A percentile compares a stretch with the other conserved stretches of the same genome.
phyloP scores from a whole-genome alignment of 345 rosid species.

The Turnera subulata region DNA sequence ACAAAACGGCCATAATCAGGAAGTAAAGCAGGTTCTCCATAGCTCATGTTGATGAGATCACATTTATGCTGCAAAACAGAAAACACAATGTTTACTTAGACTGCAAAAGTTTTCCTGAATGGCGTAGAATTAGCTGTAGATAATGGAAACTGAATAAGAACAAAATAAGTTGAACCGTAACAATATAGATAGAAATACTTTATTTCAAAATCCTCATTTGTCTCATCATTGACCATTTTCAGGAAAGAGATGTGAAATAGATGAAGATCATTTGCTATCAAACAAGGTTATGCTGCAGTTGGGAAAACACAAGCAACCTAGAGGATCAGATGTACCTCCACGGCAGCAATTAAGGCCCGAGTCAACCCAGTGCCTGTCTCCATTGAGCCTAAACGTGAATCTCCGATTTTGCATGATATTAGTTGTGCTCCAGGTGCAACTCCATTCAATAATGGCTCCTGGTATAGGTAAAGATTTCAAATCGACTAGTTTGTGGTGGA shows the following conservation, averaged over 20 bases:
- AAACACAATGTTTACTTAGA: background rate
- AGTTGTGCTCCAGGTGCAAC: conserved; percentile 97
- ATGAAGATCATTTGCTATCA: background rate
- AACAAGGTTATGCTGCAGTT: background rate
- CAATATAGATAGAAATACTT: too few relatives aligned
- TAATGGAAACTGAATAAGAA: too few relatives aligned
- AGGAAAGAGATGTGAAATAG: background rate
- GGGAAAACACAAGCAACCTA: background rate
- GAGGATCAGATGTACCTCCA: conserved; percentile 51
- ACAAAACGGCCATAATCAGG: conserved; percentile 98
- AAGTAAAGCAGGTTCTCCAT: conserved; percentile 74
- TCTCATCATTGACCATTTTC: background rate
- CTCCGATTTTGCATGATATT: conserved; percentile 98
- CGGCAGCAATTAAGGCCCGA: conserved; percentile 83
- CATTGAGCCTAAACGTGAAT: conserved; percentile 88
- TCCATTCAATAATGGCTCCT: conserved; percentile 94
- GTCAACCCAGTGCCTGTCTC: conserved; percentile 97
- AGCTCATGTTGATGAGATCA: conserved; percentile 98
- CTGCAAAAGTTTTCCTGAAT: too few relatives aligned
- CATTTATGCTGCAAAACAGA: conserved; percentile 75
- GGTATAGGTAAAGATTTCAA: conserved; percentile 17
- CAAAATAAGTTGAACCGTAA: too few relatives aligned
- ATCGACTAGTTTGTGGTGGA: background rate
- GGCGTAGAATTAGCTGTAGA: too few relatives aligned
- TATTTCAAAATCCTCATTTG: background rate